A percentile compares a stretch with the other conserved stretches of the same genome.
Evolutionary conservation across 129 eudicot species (phyloP).

Genomic region (Saposhnikovia divaricata): DNA sequence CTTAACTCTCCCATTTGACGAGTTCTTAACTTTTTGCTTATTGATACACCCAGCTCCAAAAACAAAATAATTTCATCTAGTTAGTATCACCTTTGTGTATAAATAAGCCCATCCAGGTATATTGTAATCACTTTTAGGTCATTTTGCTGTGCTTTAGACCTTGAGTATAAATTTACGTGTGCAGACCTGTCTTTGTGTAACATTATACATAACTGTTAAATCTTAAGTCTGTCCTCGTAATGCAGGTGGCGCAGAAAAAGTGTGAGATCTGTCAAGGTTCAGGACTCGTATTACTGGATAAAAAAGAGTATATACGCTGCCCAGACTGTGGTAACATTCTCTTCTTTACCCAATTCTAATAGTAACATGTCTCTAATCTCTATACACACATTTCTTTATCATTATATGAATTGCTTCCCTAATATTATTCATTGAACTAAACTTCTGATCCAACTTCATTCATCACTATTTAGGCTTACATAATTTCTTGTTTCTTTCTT

Average conservation of each 20-base stretch:
- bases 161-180: too few species aligned
- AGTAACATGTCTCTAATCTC: neutral
- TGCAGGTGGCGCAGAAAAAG: constrained; percentile 65
- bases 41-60: neutral
- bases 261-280: constrained; percentile 74
- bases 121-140: neutral
- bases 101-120: neutral
- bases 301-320: constrained; percentile 71
- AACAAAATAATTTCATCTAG: neutral
- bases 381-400: neutral
- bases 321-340: constrained; percentile 62
- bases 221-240: neutral
- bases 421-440: neutral
- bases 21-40: neutral
- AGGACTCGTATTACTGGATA: constrained; percentile 70
- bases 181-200: too few species aligned
- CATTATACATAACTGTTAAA: neutral
- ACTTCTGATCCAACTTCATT: neutral
- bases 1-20: too few species aligned
- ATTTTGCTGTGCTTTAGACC: too few species aligned
- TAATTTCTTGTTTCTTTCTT: neutral
- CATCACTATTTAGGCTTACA: neutral
- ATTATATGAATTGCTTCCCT: neutral
- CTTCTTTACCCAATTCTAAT: neutral
- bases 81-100: too few species aligned